A percentile compares a stretch with the other conserved stretches of the same genome.
Conservation (phyloP, 768 basidiomycete species). For the Amanita molliuscula region DNA sequence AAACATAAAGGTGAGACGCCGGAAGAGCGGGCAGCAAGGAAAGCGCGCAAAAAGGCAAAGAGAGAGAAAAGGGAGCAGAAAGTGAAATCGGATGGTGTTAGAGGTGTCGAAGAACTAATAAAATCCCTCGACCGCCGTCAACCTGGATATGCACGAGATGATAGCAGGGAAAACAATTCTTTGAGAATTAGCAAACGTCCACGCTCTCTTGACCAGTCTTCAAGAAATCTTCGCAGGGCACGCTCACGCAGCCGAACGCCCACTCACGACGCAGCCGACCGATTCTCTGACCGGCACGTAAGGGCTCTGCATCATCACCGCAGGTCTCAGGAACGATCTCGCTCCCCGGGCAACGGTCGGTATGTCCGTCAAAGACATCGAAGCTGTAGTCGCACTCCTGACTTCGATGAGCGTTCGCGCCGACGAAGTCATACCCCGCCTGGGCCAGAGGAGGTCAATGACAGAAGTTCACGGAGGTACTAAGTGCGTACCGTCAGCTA, state of each 20-base stretch:
- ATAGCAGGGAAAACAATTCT: background rate
- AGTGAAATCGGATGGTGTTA: conserved; percentile 49
- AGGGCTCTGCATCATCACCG: background rate
- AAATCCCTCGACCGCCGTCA: conserved; percentile 33
- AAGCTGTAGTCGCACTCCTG: background rate
- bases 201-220: conserved; percentile 15
- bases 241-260: conserved; percentile 7
- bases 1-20: conserved; percentile 70
- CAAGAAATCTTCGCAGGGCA: conserved; percentile 12
- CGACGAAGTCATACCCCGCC: background rate
- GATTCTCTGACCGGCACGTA: background rate
- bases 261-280: background rate
- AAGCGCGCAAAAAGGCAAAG: conserved; percentile 64
- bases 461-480: background rate
- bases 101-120: conserved; percentile 59
- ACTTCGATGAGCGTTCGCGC: background rate
- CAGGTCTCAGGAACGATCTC: background rate
- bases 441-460: background rate
- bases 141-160: conserved; percentile 10
- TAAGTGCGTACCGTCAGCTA: background rate
- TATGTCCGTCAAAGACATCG: background rate
- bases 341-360: background rate
- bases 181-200: conserved; percentile 5
- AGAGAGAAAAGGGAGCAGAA: conserved; percentile 35
- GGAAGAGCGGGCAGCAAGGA: conserved; percentile 67